Evolutionary conservation across 2,329 filamentous ascomycete species (phyloP), one percentile per base, ranked within the genome.

Genomic region (Magnaporthiopsis incrustans): DNA sequence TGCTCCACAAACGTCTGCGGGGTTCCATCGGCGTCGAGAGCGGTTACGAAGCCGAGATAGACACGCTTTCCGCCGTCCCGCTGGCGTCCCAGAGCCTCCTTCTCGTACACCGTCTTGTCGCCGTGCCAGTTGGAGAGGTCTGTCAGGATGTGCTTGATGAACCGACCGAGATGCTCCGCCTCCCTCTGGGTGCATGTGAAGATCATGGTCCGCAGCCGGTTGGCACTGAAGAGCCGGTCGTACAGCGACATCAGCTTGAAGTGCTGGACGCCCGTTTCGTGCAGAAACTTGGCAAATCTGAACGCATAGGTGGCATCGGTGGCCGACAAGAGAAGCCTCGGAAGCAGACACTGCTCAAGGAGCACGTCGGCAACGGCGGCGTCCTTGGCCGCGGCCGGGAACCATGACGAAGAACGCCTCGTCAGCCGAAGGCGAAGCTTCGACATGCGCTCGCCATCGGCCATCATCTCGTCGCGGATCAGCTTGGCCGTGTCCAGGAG

Each of bases 311-410:
- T 91, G 0, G 94, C 91, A 73, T 99, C 95, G 61, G 90, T 83
- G 1, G 92, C 86, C 0, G 93, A 97, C 35, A 97, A 80, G 32
- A 95, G 82, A 25, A 96, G 82, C 57, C 95, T 89, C 12, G 95
- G 95, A n/a, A 98, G 77, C 68, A 99, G 87, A 73, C 95, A 99
- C 70, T 96, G 89, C 75, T 98, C 92, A 12, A 99, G 83, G 25
- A 99, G 78, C 4, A 85, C 83, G 69, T 92, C 86, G 63, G 94
- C 90, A 5, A 96, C 81, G 10, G 79, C 80, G 65, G 89, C 87
- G 56, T 83, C 78, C 70, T 87, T 89, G 27, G 83, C 79, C 66
- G 85, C 83, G 67, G 86, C 82, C 5, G 83, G 78, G 73, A 98
- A 97, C 87, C 93, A 97, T 64, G 82, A 77, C 68, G 87, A 81